phyloP scores from a whole-genome alignment of 768 basidiomycete genomes.

The Termitomyces sp. region DNA sequence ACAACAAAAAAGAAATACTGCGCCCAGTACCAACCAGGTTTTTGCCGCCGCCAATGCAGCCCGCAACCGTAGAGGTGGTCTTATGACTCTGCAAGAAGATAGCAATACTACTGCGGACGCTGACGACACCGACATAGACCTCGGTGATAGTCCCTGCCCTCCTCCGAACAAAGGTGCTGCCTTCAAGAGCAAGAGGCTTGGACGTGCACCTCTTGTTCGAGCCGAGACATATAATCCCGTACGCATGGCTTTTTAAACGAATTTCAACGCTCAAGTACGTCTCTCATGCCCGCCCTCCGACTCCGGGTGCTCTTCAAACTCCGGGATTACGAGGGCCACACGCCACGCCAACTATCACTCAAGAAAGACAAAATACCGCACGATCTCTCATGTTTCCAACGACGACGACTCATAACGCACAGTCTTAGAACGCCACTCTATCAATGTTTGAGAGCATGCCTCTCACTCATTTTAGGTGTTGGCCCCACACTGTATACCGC shows the following conservation, averaged over 20 bases:
- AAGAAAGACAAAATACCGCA: conserved; percentile 9
- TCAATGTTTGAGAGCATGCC: conserved; percentile 8
- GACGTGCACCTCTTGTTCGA: conserved; percentile 43
- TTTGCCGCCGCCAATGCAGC: conserved; percentile 71
- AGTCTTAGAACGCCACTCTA: conserved; percentile 20
- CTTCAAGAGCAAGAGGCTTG: conserved; percentile 55
- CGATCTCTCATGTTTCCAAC: conserved; percentile 11
- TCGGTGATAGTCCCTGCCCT: conserved; percentile 87
- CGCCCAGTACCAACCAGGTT: conserved; percentile 47
- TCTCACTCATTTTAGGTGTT: conserved; percentile 1
- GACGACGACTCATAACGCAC: conserved; percentile 14
- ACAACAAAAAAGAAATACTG: conserved; percentile 62
- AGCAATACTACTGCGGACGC: conserved; percentile 53
- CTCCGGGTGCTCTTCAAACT: not conserved
- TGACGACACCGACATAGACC: conserved; percentile 73
- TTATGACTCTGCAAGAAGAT: conserved; percentile 67
- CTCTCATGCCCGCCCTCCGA: conserved; percentile 9
- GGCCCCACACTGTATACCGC: not conserved
- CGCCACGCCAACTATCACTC: conserved; percentile 7
- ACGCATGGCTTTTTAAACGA: conserved; percentile 43
- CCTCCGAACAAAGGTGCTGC: conserved; percentile 57
- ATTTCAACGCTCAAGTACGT: conserved; percentile 2
- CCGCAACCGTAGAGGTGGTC: conserved; percentile 50
- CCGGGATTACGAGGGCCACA: conserved; percentile 1
- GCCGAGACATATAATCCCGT: conserved; percentile 69